Evolutionary conservation across 2,329 filamentous ascomycete genomes (phyloP), one percentile per base, ranked within the genome.

Genomic region (Cladosporium halotolerans): DNA sequence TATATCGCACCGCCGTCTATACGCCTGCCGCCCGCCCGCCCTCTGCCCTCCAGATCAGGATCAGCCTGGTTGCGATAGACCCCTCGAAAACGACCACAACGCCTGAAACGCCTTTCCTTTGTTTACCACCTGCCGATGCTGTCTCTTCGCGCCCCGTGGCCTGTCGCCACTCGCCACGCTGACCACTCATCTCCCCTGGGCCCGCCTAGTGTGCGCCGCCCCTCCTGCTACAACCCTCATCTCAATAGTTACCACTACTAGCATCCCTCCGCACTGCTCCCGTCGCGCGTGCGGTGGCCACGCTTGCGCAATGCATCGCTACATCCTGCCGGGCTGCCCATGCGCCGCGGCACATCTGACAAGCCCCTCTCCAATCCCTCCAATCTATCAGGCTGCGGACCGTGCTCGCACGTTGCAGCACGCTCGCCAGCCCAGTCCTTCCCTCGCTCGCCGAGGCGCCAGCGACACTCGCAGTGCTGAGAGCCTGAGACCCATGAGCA

Each of bases 21-120:
- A 39, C 16, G 4, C 10, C n/a, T 1, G 1, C n/a, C 4, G 16
- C 8, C 36, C n/a, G 16, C 36, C 10, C 16, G 8, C 11, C 10
- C 36, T 9, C 36, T n/a, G 9, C 36, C 36, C 36, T 14, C 36
- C 36, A 14, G 36, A 14, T 39, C 10, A 39, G n/a, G 40, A 51
- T 51, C 48, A 28, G n/a, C 48, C 44, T 1, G 19, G 48, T 51
- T 14, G 40, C 48, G 7, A 43, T 14, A 34, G 16, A 40, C 48
- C 48, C 48, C 48, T 51, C 48, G 48, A 16, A 44, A 51, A 51
- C 40, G 48, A 23, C 11, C 48, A 51, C 48, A 32, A 18, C 40
- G 36, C 38, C 34, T 38, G 36, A 1, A 13, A 39, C 16, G 36
- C 16, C 16, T n/a, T 39, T 14, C 36, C 16, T 40, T 31, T 49